Percentiles rank a stretch among this genome's conserved stretches.
phyloP scores from a whole-genome alignment of 164 flowering plant genomes.

The Nelumbo lutea region DNA sequence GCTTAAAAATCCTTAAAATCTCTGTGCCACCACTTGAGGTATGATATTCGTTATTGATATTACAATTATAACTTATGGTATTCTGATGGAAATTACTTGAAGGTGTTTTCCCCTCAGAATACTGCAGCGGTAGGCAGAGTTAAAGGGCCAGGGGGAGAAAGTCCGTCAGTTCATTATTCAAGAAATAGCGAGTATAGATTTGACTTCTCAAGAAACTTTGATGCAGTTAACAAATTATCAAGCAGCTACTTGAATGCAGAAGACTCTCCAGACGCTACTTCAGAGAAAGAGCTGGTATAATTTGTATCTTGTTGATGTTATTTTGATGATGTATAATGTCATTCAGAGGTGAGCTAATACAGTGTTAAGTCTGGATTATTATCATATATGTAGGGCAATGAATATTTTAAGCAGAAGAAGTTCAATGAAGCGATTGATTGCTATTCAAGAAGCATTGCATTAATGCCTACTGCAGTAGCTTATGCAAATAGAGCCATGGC shows the following conservation, averaged over 20 bases:
- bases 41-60: neutral
- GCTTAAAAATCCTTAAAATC: neutral
- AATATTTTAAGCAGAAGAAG: slow-evolving; percentile 88
- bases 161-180: slow-evolving; percentile 12
- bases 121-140: slow-evolving; percentile 15
- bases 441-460: slow-evolving; percentile 93
- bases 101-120: slow-evolving; percentile 25
- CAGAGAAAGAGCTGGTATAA: slow-evolving; percentile 89
- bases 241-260: slow-evolving; percentile 43
- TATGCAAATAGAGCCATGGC: slow-evolving; percentile 98
- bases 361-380: slow-evolving; percentile 2
- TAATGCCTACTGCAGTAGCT: slow-evolving; percentile 88
- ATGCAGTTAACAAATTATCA: slow-evolving; percentile 35
- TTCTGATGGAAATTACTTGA: neutral
- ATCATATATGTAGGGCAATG: slow-evolving; percentile 63
- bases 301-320: slow-evolving; percentile 1
- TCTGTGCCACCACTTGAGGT: neutral
- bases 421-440: slow-evolving; percentile 86
- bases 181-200: slow-evolving; percentile 17
- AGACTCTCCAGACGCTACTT: slow-evolving; percentile 58
- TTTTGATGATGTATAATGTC: neutral
- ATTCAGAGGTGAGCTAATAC: neutral
- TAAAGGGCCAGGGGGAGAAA: slow-evolving; percentile 21
- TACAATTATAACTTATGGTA: neutral
- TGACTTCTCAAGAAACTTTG: slow-evolving; percentile 32